Conservation (phyloP, 306 rosid species). For the Ammopiptanthus mongolicus region DNA sequence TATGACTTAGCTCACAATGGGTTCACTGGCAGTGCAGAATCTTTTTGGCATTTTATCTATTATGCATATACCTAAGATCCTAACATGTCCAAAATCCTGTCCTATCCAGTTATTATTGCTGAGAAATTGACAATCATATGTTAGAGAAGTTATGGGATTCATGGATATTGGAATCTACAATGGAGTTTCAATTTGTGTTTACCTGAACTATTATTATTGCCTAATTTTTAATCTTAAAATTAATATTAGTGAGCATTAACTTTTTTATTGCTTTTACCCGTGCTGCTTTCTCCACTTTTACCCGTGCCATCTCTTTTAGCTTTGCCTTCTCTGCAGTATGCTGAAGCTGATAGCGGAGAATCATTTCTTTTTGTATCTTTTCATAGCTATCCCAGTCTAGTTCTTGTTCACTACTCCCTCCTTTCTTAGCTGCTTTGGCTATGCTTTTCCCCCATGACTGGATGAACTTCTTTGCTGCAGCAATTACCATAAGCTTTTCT, state of each 20-base stretch:
- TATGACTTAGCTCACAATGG: slow-evolving; percentile 41
- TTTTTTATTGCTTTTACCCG: slow-evolving; percentile 41
- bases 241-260: slow-evolving; percentile 42
- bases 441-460: slow-evolving; percentile 34
- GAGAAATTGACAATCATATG: background rate
- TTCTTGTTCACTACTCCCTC: slow-evolving; percentile 59
- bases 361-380: slow-evolving; percentile 46
- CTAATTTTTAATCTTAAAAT: no score
- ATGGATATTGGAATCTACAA: no score
- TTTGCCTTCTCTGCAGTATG: slow-evolving; percentile 43
- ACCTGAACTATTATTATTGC: no score
- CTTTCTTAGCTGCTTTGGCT: slow-evolving; percentile 71
- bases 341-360: slow-evolving; percentile 36
- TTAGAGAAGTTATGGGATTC: background rate
- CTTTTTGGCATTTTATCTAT: slow-evolving; percentile 26
- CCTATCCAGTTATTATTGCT: slow-evolving; percentile 40
- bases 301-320: slow-evolving; percentile 41
- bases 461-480: slow-evolving; percentile 30
- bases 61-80: slow-evolving; percentile 32
- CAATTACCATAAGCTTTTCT: slow-evolving; percentile 24
- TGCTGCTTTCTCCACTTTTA: slow-evolving; percentile 47
- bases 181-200: no score
- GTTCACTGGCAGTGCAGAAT: slow-evolving; percentile 28
- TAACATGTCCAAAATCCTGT: slow-evolving; percentile 36
- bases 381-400: slow-evolving; percentile 73